Conservation (phyloP, 768 basidiomycete genomes). For the Pisolithus sp. region DNA sequence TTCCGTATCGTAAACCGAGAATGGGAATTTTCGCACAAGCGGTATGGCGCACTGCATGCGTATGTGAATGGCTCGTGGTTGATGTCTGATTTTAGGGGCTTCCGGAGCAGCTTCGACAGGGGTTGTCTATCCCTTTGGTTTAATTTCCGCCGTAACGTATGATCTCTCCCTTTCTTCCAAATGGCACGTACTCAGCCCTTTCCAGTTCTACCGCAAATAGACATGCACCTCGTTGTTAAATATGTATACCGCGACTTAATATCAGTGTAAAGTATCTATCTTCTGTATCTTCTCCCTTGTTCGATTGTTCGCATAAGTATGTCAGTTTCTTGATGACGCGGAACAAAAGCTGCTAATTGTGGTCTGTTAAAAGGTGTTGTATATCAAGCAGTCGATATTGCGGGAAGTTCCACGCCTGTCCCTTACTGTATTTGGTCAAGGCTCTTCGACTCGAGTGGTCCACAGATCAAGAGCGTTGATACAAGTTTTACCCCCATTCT, state of each 20-base stretch:
- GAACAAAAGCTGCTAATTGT: not conserved
- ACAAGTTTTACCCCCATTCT: not conserved
- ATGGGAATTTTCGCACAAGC: constrained; percentile 98
- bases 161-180: constrained; percentile 25
- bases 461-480: not conserved
- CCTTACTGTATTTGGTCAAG: not conserved
- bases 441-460: not conserved
- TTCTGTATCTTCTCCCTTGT: constrained; percentile 5
- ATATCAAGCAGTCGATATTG: too few relatives aligned
- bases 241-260: constrained; percentile 15
- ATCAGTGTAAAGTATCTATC: constrained; percentile 22
- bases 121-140: constrained; percentile 96
- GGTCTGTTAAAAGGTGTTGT: not conserved
- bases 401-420: not conserved
- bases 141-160: constrained; percentile 88
- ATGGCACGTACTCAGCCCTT: constrained; percentile 12
- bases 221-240: constrained; percentile 12
- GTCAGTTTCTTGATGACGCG: not conserved
- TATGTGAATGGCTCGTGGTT: constrained; percentile 10
- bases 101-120: constrained; percentile 94
- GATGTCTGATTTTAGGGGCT: constrained; percentile 54
- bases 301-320: constrained; percentile 5
- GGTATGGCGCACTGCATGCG: constrained; percentile 38
- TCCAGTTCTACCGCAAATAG: constrained; percentile 79
- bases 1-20: constrained; percentile 96